phyloP scores from a whole-genome alignment of 306 rosid genomes.

The Begonia peltatifolia region DNA sequence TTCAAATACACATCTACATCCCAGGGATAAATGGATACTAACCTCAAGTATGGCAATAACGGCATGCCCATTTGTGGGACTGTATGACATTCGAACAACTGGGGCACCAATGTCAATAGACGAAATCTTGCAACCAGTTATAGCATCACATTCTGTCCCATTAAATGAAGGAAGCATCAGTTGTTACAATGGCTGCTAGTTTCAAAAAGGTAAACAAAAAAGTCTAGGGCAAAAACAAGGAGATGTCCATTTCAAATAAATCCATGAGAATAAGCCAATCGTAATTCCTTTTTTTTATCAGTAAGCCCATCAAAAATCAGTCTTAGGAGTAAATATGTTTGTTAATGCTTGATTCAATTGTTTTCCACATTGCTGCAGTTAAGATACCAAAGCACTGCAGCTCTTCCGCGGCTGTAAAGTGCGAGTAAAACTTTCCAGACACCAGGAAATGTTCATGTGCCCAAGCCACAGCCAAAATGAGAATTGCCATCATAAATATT shows the following conservation, averaged over 20 bases:
- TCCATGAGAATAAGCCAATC: neutral
- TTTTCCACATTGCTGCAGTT: too few species aligned
- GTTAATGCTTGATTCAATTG: too few species aligned
- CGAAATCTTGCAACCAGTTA: constrained; percentile 86
- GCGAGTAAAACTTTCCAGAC: too few species aligned
- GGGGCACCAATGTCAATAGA: constrained; percentile 85
- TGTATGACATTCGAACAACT: constrained; percentile 83
- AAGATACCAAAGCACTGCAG: too few species aligned
- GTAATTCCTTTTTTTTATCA: too few species aligned
- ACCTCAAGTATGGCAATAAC: constrained; percentile 87
- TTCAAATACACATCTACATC: neutral
- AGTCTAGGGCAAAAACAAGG: neutral
- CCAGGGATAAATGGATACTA: constrained; percentile 10
- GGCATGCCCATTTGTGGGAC: constrained; percentile 80
- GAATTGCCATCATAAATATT: too few species aligned
- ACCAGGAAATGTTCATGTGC: too few species aligned
- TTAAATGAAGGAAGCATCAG: constrained; percentile 6
- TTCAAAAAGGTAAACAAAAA: neutral
- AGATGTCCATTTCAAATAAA: neutral
- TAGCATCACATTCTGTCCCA: constrained; percentile 72
- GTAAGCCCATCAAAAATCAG: too few species aligned
- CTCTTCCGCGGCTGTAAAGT: too few species aligned
- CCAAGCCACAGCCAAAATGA: too few species aligned
- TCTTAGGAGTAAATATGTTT: too few species aligned
- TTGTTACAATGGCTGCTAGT: neutral